phyloP scores from a whole-genome alignment of 176 grass and related monocot species.

The Typha latifolia region DNA sequence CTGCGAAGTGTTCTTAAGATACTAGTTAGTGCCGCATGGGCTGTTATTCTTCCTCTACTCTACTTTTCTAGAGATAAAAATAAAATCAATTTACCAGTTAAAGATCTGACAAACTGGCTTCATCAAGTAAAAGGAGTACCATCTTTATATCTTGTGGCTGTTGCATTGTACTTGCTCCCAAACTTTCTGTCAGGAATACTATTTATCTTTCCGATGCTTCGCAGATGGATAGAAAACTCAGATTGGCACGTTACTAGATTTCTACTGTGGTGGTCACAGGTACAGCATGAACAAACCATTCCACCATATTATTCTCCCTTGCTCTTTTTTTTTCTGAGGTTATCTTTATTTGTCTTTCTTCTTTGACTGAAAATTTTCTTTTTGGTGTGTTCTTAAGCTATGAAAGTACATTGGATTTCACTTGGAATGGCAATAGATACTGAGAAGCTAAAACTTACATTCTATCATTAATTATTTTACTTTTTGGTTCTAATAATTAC shows the following conservation, averaged over 20 bases:
- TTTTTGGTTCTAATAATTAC: too few relatives aligned
- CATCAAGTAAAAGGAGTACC: constrained; percentile 64
- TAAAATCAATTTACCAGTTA: constrained; percentile 45
- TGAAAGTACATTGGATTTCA: too few relatives aligned
- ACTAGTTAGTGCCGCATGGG: constrained; percentile 58
- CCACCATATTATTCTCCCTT: not conserved
- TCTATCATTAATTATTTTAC: too few relatives aligned
- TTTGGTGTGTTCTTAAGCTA: not conserved
- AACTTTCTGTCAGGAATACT: constrained; percentile 59
- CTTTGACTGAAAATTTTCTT: not conserved
- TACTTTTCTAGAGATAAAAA: constrained; percentile 49
- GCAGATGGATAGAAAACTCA: constrained; percentile 87
- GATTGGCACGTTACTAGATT: constrained; percentile 76
- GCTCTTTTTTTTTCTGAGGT: not conserved
- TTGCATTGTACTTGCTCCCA: constrained; percentile 69
- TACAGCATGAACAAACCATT: not conserved
- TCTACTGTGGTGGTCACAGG: constrained; percentile 96
- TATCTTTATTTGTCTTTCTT: not conserved
- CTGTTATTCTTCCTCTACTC: constrained; percentile 76
- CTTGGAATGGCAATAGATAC: too few relatives aligned
- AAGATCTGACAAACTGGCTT: constrained; percentile 39
- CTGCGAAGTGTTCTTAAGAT: constrained; percentile 75
- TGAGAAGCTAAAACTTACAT: too few relatives aligned
- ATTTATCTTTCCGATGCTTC: constrained; percentile 78
- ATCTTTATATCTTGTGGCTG: constrained; percentile 68